phyloP scores from a whole-genome alignment of 352 stramenopile species.

The Phytophthora sp. region DNA sequence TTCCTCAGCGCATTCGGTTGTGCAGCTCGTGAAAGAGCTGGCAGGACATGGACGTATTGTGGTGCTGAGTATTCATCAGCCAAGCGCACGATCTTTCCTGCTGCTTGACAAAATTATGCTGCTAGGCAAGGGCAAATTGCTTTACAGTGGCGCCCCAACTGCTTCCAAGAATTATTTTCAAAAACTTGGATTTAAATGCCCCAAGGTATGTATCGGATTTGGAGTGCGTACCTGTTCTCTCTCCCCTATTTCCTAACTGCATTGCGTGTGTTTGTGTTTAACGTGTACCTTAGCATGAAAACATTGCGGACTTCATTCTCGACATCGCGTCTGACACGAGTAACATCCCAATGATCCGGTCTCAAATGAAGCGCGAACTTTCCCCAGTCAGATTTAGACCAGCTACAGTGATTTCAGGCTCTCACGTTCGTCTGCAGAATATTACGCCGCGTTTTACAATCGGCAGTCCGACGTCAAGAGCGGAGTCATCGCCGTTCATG shows the following conservation, averaged over 20 bases:
- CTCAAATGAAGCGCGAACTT: slow-evolving; percentile 48
- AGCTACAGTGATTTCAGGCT: neutral
- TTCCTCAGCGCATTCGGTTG: slow-evolving; percentile 89
- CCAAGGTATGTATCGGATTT: slow-evolving; percentile 37
- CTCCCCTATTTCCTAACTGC: slow-evolving; percentile 10
- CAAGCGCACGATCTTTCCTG: slow-evolving; percentile 90
- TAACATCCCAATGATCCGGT: slow-evolving; percentile 68
- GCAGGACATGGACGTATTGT: slow-evolving; percentile 83
- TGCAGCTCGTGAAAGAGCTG: slow-evolving; percentile 89
- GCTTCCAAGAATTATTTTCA: slow-evolving; percentile 67
- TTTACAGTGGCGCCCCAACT: slow-evolving; percentile 62
- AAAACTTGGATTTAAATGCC: slow-evolving; percentile 70
- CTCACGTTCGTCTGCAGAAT: slow-evolving; percentile 7
- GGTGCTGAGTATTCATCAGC: slow-evolving; percentile 91
- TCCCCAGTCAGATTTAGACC: slow-evolving; percentile 21
- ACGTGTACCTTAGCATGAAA: slow-evolving; percentile 57
- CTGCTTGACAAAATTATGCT: slow-evolving; percentile 92
- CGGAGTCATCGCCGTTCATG: slow-evolving; percentile 68
- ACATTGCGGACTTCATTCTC: slow-evolving; percentile 84
- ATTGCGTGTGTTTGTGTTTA: slow-evolving; percentile 3
- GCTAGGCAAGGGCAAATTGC: slow-evolving; percentile 79
- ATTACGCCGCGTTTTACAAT: slow-evolving; percentile 38
- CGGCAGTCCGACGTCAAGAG: slow-evolving; percentile 31
- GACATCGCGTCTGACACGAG: slow-evolving; percentile 69
- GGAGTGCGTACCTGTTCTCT: neutral